Evolutionary conservation across 352 stramenopile genomes (phyloP).

Genomic region (Pythium pyrilobum): DNA sequence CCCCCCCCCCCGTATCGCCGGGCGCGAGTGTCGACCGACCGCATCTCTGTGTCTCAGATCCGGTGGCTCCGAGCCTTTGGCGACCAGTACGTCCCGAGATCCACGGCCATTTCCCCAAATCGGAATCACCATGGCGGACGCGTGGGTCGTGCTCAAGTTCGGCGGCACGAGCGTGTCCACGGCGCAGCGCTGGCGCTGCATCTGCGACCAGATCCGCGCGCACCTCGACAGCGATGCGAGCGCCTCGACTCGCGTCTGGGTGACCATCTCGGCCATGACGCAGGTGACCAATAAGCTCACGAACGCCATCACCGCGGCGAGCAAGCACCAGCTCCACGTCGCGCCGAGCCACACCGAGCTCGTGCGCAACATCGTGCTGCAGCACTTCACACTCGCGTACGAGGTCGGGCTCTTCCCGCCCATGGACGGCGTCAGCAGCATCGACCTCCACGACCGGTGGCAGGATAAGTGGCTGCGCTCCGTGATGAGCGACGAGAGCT

Average conservation of each 20-base stretch:
- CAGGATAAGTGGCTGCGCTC: conserved; percentile 57
- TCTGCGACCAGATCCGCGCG: conserved; percentile 62
- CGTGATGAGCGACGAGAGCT: conserved; percentile 45
- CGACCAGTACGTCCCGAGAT: no score
- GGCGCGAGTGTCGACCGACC: no score
- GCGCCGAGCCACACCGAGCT: conserved; percentile 37
- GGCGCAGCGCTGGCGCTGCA: conserved; percentile 66
- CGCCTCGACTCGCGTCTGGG: conserved; percentile 57
- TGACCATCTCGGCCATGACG: conserved; percentile 84
- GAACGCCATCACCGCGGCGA: conserved; percentile 42
- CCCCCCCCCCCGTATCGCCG: no score
- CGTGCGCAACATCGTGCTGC: conserved; percentile 43
- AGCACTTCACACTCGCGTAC: conserved; percentile 72
- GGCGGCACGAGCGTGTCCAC: conserved; percentile 86
- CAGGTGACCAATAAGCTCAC: conserved; percentile 87
- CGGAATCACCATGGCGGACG: conserved; percentile 3
- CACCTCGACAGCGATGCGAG: conserved; percentile 35
- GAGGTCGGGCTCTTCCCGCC: conserved; percentile 54
- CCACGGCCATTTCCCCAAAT: neutral
- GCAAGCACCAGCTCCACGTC: conserved; percentile 9
- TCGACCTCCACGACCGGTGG: conserved; percentile 49
- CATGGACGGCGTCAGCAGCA: conserved; percentile 26
- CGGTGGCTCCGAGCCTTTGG: neutral
- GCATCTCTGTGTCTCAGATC: no score
- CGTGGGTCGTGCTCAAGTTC: conserved; percentile 89